phyloP scores from a whole-genome alignment of 139 green algal species.

The Tetradesmus obliquus region DNA sequence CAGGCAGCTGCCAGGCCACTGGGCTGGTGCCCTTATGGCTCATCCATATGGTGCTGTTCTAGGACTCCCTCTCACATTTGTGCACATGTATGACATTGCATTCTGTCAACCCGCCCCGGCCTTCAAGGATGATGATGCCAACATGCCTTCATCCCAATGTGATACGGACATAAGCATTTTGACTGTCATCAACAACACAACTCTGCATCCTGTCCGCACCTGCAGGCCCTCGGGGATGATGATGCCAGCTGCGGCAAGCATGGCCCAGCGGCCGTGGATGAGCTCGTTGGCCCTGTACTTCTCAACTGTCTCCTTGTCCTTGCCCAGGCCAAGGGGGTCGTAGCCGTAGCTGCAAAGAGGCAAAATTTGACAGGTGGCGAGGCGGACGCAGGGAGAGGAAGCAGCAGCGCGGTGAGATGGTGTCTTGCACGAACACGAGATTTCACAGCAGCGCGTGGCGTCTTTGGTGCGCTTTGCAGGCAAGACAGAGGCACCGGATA shows the following conservation, averaged over 20 bases:
- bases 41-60: too few relatives aligned
- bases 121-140: slow-evolving; percentile 97
- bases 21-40: too few relatives aligned
- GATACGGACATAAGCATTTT: too few relatives aligned
- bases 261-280: slow-evolving; percentile 96
- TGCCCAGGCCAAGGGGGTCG: slow-evolving; percentile 93
- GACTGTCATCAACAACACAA: too few relatives aligned
- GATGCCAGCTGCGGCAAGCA: slow-evolving; percentile 95
- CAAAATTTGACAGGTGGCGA: not conserved
- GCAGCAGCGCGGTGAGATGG: not conserved
- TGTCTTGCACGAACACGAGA: too few relatives aligned
- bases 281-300: slow-evolving; percentile 96
- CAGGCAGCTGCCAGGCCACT: too few relatives aligned
- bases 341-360: slow-evolving; percentile 86
- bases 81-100: too few relatives aligned
- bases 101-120: slow-evolving; percentile 40
- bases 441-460: too few relatives aligned
- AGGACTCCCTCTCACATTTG: too few relatives aligned
- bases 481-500: too few relatives aligned
- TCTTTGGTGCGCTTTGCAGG: too few relatives aligned
- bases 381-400: not conserved
- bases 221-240: slow-evolving; percentile 96
- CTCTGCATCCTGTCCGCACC: not conserved
- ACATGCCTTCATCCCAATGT: too few relatives aligned
- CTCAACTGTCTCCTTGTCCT: slow-evolving; percentile 83